phyloP scores from a whole-genome alignment of 2,329 filamentous ascomycete species.

The Pyrenophora graminea region DNA sequence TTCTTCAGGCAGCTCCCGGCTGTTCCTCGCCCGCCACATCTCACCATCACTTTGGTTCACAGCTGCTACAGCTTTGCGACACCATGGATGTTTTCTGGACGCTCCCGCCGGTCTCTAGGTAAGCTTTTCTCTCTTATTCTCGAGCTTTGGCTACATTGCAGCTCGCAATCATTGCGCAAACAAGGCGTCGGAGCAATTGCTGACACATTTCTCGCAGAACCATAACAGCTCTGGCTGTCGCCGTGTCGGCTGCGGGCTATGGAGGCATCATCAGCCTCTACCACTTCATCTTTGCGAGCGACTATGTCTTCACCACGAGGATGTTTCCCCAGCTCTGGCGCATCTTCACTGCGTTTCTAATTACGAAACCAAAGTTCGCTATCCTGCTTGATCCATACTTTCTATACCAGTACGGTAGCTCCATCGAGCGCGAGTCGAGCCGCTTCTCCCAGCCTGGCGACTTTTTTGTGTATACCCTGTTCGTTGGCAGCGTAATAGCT shows the following conservation, averaged over 20 bases:
- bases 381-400: constrained; percentile 78
- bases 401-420: constrained; percentile 75
- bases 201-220: constrained; percentile 64
- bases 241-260: constrained; percentile 65
- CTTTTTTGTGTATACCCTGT: constrained; percentile 78
- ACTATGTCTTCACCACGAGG: constrained; percentile 58
- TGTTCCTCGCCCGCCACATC: constrained; percentile 36
- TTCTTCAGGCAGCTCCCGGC: constrained; percentile 41
- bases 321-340: constrained; percentile 64
- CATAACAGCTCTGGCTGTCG: constrained; percentile 66
- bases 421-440: constrained; percentile 71
- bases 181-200: constrained; percentile 23
- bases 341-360: constrained; percentile 60
- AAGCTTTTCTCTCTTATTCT: constrained; percentile 34
- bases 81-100: constrained; percentile 67
- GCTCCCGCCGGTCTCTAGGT: constrained; percentile 70
- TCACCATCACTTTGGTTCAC: constrained; percentile 20
- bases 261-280: constrained; percentile 58
- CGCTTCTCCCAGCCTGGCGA: constrained; percentile 78
- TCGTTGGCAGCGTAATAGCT: constrained; percentile 71
- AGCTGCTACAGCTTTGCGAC: constrained; percentile 23
- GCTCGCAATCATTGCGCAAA: not conserved
- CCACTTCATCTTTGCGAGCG: constrained; percentile 60
- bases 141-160: constrained; percentile 1
- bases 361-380: constrained; percentile 59